Base-by-base conservation (phyloP, 352 stramenopile species). In the Aphanomyces cochlioides region DNA sequence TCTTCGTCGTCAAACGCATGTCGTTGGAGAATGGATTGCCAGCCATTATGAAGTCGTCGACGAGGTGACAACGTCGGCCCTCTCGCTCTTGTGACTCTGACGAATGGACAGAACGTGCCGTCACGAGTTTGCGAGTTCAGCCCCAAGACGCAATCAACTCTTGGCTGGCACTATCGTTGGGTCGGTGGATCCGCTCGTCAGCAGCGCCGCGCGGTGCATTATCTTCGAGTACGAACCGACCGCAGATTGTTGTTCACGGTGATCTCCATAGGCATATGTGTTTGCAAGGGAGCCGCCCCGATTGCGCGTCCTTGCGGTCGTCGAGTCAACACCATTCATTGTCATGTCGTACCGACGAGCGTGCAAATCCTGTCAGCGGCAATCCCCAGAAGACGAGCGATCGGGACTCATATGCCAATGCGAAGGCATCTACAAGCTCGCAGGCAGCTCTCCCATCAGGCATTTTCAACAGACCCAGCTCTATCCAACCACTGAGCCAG, bases 1-100 rank as follows among this genome's bases (percentile, higher is more conserved):
- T 19, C 15, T 70, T 15, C 48, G 64, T 12, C 64, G 64, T 4
- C 64, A 70, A 36, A 70, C 64, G 1, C 64, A 70, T 36, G 13
- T 17, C 5, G 43, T 70, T 28, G 64, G 64, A 38, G 64, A 70
- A 34, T 70, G 64, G 64, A 70, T 70, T 63, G 47, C 64, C 6
- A 70, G 64, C 34, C 64, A 70, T n/a, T 70, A 70, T 43, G 64
- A 70, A 36, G 64, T 60, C 19, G 59, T 61, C 39, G 64, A 70
- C 40, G 64, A 70, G 15, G 64, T 70, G 17, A 5, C 19, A 21
- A 10, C 28, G 28, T 28, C 28, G 28, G 28, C 28, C 28, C 1
- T 28, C 28, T 39, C 36, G 17, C 17, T 10, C 19, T 47, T 15
- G 47, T 63, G 7, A 15, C 13, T 7, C 56, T 36, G 2, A n/a